phyloP scores from a whole-genome alignment of 257 asterid species.

The Hygrophila difformis region DNA sequence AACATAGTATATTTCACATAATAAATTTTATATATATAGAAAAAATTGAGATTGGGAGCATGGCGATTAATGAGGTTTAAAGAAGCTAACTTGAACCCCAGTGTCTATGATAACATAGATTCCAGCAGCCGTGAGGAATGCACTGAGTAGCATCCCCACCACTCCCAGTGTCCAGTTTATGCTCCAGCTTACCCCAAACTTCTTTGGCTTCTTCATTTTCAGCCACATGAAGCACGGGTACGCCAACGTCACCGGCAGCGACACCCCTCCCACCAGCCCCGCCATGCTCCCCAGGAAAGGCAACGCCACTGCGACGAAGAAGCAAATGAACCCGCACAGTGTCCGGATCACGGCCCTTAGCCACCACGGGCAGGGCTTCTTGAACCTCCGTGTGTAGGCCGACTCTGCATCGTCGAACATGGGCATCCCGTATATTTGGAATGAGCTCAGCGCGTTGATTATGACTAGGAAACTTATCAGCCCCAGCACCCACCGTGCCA shows the following conservation, averaged over 20 bases:
- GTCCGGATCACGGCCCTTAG: slow-evolving; percentile 45
- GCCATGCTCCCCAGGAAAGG: slow-evolving; percentile 77
- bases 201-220: slow-evolving; percentile 60
- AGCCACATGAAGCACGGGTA: slow-evolving; percentile 95
- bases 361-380: slow-evolving; percentile 87
- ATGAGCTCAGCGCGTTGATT: slow-evolving; percentile 60
- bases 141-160: slow-evolving; percentile 54
- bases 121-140: slow-evolving; percentile 46
- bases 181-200: slow-evolving; percentile 46
- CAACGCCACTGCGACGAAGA: slow-evolving; percentile 69
- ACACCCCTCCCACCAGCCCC: slow-evolving; percentile 70
- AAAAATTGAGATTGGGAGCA: too few relatives aligned
- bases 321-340: slow-evolving; percentile 46
- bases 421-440: slow-evolving; percentile 87
- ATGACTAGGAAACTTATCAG: slow-evolving; percentile 52
- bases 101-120: slow-evolving; percentile 55
- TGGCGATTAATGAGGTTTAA: slow-evolving; percentile 37
- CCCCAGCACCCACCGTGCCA: slow-evolving; percentile 31
- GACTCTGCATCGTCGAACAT: slow-evolving; percentile 76
- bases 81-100: slow-evolving; percentile 62
- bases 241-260: slow-evolving; percentile 64
- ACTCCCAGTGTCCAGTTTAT: slow-evolving; percentile 65
- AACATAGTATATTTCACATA: too few relatives aligned
- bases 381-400: slow-evolving; percentile 36
- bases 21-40: too few relatives aligned